A percentile compares a stretch with the other conserved stretches of the same genome.
These are phyloP conservation scores for Mycena albidolilacea DNA, from an alignment of 768 basidiomycete genomes.

Conservation along the genomic window DNA sequence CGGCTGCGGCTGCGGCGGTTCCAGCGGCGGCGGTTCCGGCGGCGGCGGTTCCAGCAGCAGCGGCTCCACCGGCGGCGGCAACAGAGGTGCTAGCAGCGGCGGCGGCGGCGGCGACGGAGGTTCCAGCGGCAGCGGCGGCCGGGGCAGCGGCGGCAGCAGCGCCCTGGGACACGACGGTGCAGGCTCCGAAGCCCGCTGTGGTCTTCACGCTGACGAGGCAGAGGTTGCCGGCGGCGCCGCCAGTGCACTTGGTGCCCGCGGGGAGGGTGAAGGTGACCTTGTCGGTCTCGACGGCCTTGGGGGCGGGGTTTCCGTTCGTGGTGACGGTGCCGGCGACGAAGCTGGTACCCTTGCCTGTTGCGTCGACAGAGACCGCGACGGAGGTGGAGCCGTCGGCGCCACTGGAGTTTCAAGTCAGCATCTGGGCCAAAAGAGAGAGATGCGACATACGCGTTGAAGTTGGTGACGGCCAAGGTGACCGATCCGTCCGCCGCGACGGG, in stretches of 20 bases:
- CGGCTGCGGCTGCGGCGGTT: slow-evolving; percentile 35
- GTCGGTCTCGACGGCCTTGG: slow-evolving; percentile 54
- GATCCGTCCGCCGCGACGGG: slow-evolving; percentile 46
- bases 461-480: slow-evolving; percentile 46
- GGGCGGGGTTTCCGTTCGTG: slow-evolving; percentile 45
- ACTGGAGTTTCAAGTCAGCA: slow-evolving; percentile 11
- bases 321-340: slow-evolving; percentile 41
- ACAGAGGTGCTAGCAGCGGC: slow-evolving; percentile 19
- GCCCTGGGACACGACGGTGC: slow-evolving; percentile 60
- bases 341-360: slow-evolving; percentile 33
- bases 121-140: slow-evolving; percentile 34
- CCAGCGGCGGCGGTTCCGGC: slow-evolving; percentile 38
- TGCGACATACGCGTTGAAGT: slow-evolving; percentile 53
- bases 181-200: slow-evolving; percentile 68
- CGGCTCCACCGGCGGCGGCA: slow-evolving; percentile 28
- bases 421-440: neutral
- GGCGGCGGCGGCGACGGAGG: slow-evolving; percentile 25
- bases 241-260: slow-evolving; percentile 64
- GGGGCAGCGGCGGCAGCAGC: slow-evolving; percentile 38
- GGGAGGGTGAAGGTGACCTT: slow-evolving; percentile 62
- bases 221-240: slow-evolving; percentile 58
- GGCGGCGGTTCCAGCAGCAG: slow-evolving; percentile 29
- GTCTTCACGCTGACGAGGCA: slow-evolving; percentile 69
- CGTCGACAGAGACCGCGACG: slow-evolving; percentile 36
- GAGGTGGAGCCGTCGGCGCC: slow-evolving; percentile 41